Evolutionary conservation across 2,329 filamentous ascomycete genomes (phyloP).

Genomic region (Fusarium lateritium): DNA sequence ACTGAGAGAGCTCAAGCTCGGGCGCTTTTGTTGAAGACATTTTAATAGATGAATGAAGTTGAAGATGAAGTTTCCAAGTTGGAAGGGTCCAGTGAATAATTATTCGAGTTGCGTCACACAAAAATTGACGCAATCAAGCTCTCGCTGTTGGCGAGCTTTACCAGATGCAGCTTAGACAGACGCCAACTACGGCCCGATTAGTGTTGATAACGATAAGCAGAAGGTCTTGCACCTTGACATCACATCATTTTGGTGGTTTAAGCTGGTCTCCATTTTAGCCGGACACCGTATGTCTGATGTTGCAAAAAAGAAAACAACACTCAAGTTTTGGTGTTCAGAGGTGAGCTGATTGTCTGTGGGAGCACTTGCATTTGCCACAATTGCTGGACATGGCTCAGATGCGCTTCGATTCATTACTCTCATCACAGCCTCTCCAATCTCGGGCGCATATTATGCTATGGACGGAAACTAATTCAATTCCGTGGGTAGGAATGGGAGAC

Average conservation of each 20-base stretch:
- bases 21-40: slow-evolving; percentile 20
- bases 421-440: too few relatives aligned
- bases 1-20: slow-evolving; percentile 18
- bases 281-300: too few relatives aligned
- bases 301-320: too few relatives aligned
- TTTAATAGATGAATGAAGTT: background rate
- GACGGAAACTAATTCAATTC: too few relatives aligned
- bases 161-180: slow-evolving; percentile 11
- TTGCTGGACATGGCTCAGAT: too few relatives aligned
- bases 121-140: slow-evolving; percentile 39
- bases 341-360: too few relatives aligned
- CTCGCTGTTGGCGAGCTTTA: background rate
- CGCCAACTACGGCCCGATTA: slow-evolving; percentile 23
- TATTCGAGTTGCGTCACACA: slow-evolving; percentile 25
- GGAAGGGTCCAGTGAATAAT: background rate
- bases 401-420: too few relatives aligned
- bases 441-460: too few relatives aligned
- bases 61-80: background rate
- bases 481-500: accelerated
- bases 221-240: background rate
- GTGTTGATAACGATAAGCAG: slow-evolving; percentile 16
- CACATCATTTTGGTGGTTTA: slow-evolving; percentile 16
- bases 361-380: too few relatives aligned
- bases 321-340: too few relatives aligned
- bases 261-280: background rate